Percentiles rank a stretch among this genome's conserved stretches.
These are phyloP conservation scores for Ceratobasidium papillatum DNA, from an alignment of 1,284 basidiomycete species.

Conservation along the genomic window DNA sequence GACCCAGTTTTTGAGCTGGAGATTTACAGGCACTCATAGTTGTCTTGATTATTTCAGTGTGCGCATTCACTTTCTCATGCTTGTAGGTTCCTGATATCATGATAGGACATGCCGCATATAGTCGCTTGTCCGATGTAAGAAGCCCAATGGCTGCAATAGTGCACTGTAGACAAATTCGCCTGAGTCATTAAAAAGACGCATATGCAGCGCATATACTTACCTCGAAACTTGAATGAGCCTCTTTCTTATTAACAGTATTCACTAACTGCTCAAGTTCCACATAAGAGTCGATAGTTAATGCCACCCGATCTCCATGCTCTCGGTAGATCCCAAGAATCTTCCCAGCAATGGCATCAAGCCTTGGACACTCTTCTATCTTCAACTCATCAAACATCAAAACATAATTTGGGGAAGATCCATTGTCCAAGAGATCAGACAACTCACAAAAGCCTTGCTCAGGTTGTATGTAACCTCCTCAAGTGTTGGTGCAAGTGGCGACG, in stretches of 20 bases:
- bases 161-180: conserved; percentile 44
- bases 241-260: conserved; percentile 44
- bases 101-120: conserved; percentile 49
- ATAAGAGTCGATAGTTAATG: conserved; percentile 46
- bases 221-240: conserved; percentile 50
- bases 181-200: background rate
- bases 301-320: conserved; percentile 47
- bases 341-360: conserved; percentile 49
- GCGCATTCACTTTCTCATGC: conserved; percentile 47
- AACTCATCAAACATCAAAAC: conserved; percentile 50
- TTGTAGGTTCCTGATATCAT: conserved; percentile 52
- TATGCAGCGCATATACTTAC: conserved; percentile 43
- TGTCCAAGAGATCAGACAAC: background rate
- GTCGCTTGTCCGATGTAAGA: conserved; percentile 17
- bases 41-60: conserved; percentile 48
- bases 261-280: conserved; percentile 49
- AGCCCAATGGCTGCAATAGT: conserved; percentile 50
- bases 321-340: conserved; percentile 51
- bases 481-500: background rate
- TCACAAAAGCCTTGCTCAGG: background rate
- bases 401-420: background rate
- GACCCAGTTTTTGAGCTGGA: conserved; percentile 29
- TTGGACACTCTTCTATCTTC: conserved; percentile 46
- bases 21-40: conserved; percentile 41
- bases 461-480: background rate